Evolutionary conservation across 2,329 filamentous ascomycete genomes (phyloP).

Genomic region (Sporothrix protearum): DNA sequence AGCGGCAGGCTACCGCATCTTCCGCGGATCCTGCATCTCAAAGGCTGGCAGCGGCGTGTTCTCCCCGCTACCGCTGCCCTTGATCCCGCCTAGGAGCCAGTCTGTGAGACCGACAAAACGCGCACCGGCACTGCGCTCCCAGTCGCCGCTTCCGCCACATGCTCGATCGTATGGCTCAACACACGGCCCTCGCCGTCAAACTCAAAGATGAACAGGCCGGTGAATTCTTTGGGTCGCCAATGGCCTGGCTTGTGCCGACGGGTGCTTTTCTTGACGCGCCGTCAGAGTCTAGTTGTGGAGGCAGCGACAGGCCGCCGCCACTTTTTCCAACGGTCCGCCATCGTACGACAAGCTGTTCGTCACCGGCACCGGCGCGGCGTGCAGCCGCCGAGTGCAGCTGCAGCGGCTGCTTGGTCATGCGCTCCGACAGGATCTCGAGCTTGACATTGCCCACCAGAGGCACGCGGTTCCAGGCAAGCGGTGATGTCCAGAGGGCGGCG

Average conservation of each 20-base stretch:
- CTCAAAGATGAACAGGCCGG: constrained; percentile 89
- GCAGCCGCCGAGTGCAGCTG: constrained; percentile 38
- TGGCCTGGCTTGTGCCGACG: constrained; percentile 32
- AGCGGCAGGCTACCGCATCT: constrained; percentile 21
- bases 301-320: background rate
- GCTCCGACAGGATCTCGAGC: constrained; percentile 82
- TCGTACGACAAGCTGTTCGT: constrained; percentile 83
- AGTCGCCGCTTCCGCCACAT: constrained; percentile 78
- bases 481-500: constrained; percentile 91
- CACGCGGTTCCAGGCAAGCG: constrained; percentile 90
- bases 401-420: constrained; percentile 65
- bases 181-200: constrained; percentile 87
- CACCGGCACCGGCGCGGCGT: constrained; percentile 49
- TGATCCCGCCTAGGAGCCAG: constrained; percentile 81
- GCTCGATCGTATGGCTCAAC: constrained; percentile 86
- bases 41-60: constrained; percentile 28
- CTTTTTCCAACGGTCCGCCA: constrained; percentile 69
- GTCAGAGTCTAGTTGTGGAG: background rate
- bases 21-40: constrained; percentile 22
- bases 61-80: constrained; percentile 34
- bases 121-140: constrained; percentile 74
- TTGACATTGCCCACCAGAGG: constrained; percentile 87
- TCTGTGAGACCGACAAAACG: constrained; percentile 90
- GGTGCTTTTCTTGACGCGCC: constrained; percentile 39
- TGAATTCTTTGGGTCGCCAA: constrained; percentile 63